Conservation (phyloP, 116 monocot species). For the Cymodocea nodosa region DNA sequence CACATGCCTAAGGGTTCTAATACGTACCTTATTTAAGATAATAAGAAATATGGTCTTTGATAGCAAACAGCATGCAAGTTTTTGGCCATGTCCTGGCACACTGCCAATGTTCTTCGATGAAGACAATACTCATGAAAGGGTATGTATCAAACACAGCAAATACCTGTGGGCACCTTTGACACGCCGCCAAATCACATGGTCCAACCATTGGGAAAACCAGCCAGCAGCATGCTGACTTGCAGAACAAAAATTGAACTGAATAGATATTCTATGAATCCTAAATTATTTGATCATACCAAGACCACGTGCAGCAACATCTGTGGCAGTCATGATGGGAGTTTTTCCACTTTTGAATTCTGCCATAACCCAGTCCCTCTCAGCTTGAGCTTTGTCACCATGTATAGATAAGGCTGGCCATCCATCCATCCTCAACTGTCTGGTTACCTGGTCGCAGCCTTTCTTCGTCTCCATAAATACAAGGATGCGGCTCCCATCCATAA, state of each 20-base stretch:
- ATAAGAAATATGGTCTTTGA: not conserved
- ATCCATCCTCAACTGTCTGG: constrained; percentile 83
- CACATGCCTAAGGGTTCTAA: not conserved
- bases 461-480: constrained; percentile 89
- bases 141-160: constrained; percentile 18
- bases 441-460: constrained; percentile 88
- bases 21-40: not conserved
- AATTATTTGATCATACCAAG: constrained; percentile 80
- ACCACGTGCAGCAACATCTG: constrained; percentile 98
- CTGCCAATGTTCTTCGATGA: constrained; percentile 2
- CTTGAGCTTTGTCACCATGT: constrained; percentile 92
- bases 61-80: not conserved
- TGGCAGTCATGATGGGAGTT: constrained; percentile 94
- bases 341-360: constrained; percentile 86
- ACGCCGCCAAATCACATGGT: constrained; percentile 52
- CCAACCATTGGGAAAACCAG: constrained; percentile 54
- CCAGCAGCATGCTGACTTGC: constrained; percentile 48
- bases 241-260: constrained; percentile 1
- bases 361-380: constrained; percentile 96
- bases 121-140: not conserved
- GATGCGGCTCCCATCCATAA: constrained; percentile 90
- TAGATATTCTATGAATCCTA: constrained; percentile 6
- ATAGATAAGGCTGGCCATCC: constrained; percentile 97
- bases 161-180: constrained; percentile 60
- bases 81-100: constrained; percentile 1